Base-by-base conservation (phyloP, 2,329 filamentous ascomycete genomes). In the Verticillium tricorpus region DNA sequence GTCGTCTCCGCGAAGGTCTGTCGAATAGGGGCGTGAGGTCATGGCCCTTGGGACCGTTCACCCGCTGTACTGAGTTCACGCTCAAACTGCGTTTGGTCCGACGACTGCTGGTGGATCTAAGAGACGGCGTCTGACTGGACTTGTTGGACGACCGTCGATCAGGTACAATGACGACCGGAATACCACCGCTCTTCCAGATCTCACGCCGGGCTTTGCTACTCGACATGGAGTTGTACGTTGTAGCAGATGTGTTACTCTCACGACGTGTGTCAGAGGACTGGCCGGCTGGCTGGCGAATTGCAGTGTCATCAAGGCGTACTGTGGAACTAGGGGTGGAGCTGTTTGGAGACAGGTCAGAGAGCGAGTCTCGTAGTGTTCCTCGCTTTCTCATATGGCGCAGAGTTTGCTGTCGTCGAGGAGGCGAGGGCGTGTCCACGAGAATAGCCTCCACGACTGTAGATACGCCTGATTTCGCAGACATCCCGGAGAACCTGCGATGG, bases 121-220 rank as follows among this genome's bases (percentile, higher is more conserved):
- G 73, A 2, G 85, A 88, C 4, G 82, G 83, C 35, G 84, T 77
- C 55, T 76, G 78, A 59, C 69, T 77, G 8, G 82, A 79, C 62
- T 78, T 82, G n/a, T 81, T 77, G 3, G 85, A 87, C 7, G 85
- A 83, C 17, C 73, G 76, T 17, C 86, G 82, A 61, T 84, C 82
- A 7, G 86, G 86, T 58, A 89, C 82, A 22, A 89, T 78, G 7
- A 88, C 79, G 8, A 89, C 86, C 1, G 86, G 86, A 11, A 89
- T 85, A 2, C 78, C 85, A 8, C 86, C 86, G 60, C 73, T 82
- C 65, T 82, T 87, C 76, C 82, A 80, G 2, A 89, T 75, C 35
- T 87, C 84, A 17, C 82, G 80, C n/a, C 86, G 77, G 4, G 84
- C 83, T 67, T 78, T 85, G 8, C 77, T 76, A 65, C 82, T 87